A percentile compares a stretch with the other conserved stretches of the same genome.
phyloP scores from a whole-genome alignment of 805 yeast genomes.

The Saturnispora serradocipensis region DNA sequence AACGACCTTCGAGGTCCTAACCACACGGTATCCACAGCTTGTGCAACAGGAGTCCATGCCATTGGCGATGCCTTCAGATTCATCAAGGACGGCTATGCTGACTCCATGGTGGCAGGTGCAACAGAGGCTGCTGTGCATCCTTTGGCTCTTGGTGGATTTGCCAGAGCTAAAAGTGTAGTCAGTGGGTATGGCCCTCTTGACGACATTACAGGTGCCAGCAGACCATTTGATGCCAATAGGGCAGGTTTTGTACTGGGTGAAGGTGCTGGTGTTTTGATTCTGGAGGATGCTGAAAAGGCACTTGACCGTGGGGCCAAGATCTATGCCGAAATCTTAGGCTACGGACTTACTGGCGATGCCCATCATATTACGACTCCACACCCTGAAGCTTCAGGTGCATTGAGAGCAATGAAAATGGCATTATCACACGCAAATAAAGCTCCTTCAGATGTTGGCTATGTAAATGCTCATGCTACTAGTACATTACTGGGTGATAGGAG shows the following conservation, averaged over 20 bases:
- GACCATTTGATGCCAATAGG: constrained; percentile 78
- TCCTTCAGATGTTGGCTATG: constrained; percentile 51
- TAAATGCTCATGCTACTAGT: constrained; percentile 97
- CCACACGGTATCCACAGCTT: constrained; percentile 86
- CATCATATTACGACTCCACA: constrained; percentile 89
- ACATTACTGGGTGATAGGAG: constrained; percentile 84
- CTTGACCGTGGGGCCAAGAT: constrained; percentile 51
- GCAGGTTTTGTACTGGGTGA: constrained; percentile 90
- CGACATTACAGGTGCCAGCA: constrained; percentile 54
- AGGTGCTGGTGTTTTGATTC: constrained; percentile 75
- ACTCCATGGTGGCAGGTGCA: constrained; percentile 91
- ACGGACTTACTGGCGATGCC: constrained; percentile 89
- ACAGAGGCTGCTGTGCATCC: constrained; percentile 85
- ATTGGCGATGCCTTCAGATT: constrained; percentile 88
- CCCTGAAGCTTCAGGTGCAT: constrained; percentile 77
- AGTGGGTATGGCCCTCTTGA: constrained; percentile 44
- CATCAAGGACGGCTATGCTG: constrained; percentile 69
- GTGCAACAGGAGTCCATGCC: constrained; percentile 93
- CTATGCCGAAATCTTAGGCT: constrained; percentile 77
- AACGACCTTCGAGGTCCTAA: constrained; percentile 76
- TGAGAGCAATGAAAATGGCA: constrained; percentile 73
- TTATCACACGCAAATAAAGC: constrained; percentile 40
- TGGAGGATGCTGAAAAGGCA: constrained; percentile 78
- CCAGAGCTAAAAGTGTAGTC: constrained; percentile 76
- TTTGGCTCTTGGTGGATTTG: constrained; percentile 79